phyloP scores from a whole-genome alignment of 768 basidiomycete species.

The Heimioporus sp. region DNA sequence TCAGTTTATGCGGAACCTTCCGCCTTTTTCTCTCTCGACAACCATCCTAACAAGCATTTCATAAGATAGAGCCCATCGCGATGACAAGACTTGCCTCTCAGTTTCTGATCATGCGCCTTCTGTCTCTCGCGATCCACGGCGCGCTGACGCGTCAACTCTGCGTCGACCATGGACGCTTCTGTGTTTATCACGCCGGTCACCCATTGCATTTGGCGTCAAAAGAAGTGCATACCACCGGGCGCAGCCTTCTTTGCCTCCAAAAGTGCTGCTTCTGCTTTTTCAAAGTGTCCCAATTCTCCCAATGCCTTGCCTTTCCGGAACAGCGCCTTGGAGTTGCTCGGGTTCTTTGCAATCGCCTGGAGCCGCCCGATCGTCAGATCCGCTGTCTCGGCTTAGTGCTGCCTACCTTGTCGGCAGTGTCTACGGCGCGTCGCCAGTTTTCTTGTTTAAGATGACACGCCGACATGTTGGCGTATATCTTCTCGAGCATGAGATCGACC shows the following conservation, averaged over 20 bases:
- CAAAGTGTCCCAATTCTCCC: constrained; percentile 73
- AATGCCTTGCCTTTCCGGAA: constrained; percentile 81
- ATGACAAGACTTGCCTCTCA: constrained; percentile 54
- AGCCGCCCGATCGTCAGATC: not conserved
- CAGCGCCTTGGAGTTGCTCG: constrained; percentile 72
- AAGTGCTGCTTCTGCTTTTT: constrained; percentile 66
- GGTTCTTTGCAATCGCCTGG: constrained; percentile 74
- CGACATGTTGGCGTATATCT: constrained; percentile 83
- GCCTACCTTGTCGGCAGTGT: constrained; percentile 76
- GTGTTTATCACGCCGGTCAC: constrained; percentile 1
- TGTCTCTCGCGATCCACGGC: constrained; percentile 67
- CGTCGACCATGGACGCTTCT: constrained; percentile 61
- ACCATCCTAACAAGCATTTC: constrained; percentile 25
- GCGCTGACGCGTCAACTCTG: constrained; percentile 61
- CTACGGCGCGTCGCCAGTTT: constrained; percentile 76
- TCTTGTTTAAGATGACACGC: constrained; percentile 78
- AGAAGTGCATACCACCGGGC: constrained; percentile 45
- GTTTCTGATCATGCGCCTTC: constrained; percentile 60
- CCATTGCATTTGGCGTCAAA: not conserved
- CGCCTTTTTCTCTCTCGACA: constrained; percentile 31
- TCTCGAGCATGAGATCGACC: constrained; percentile 76
- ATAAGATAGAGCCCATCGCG: not conserved
- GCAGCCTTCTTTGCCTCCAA: constrained; percentile 64
- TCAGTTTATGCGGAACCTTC: constrained; percentile 8
- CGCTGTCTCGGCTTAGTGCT: not conserved